Evolutionary conservation across 2,329 filamentous ascomycete species (phyloP).

Genomic region (Aureobasidium namibiae): DNA sequence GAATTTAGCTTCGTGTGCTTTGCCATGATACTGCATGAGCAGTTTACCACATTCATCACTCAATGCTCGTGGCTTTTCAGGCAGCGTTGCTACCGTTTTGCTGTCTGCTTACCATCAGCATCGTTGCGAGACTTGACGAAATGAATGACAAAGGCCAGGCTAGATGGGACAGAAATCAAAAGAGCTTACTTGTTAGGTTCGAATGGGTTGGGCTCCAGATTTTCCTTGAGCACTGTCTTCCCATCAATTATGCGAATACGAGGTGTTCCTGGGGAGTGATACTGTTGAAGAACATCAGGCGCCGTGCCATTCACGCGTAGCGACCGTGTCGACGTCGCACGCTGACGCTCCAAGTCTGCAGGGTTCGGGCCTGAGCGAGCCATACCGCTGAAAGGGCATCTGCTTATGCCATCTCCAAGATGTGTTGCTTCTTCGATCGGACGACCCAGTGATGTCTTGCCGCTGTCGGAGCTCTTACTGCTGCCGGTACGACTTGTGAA

Average conservation of each 20-base stretch:
- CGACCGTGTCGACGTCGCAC: neutral
- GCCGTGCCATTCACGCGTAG: neutral
- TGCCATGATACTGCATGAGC: no score
- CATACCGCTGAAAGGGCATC: slow-evolving; percentile 10
- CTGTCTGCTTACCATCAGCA: slow-evolving; percentile 8
- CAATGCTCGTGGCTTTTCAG: no score
- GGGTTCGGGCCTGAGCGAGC: neutral
- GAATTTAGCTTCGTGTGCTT: neutral
- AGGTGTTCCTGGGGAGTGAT: slow-evolving; percentile 13
- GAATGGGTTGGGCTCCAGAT: slow-evolving; percentile 13
- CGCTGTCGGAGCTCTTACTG: neutral
- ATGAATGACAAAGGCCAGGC: neutral
- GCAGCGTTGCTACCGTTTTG: neutral
- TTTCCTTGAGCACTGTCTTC: slow-evolving; percentile 16
- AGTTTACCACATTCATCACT: no score
- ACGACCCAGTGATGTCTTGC: slow-evolving; percentile 9
- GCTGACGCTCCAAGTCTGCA: neutral
- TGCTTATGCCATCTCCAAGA: neutral
- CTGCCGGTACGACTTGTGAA: neutral
- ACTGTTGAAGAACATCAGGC: neutral
- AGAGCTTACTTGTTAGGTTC: slow-evolving; percentile 6
- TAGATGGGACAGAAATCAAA: neutral
- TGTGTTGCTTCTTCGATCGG: slow-evolving; percentile 13
- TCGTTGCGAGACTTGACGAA: neutral
- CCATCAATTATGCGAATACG: slow-evolving; percentile 16